Base-by-base conservation (phyloP, 2,329 filamentous ascomycete species). In the Colletotrichum tofieldiae region DNA sequence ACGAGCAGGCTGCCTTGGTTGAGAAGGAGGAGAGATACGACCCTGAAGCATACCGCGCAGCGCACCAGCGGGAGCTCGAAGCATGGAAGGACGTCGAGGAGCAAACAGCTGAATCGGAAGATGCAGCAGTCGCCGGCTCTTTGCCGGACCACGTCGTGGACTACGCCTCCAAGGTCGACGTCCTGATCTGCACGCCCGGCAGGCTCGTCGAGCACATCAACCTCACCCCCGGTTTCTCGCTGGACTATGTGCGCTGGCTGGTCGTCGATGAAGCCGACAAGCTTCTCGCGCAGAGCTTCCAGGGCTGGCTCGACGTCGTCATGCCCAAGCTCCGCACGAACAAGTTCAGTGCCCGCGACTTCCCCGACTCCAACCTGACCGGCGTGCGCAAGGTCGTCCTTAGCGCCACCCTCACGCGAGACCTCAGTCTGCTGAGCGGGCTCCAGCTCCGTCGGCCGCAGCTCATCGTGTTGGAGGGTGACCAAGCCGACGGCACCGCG, bases 211-310 rank as follows among this genome's bases (percentile, higher is more conserved):
- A 98, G 77, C 96, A 98, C 81, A 88, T 98, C 62, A 92, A 93
- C 74, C 91, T 92, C 72, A 98, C 96, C 0, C 90, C 90, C 3
- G 95, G 94, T 0, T 98, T 98, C 80, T 90, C 87, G 0, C 86
- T 98, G 29, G 89, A 93, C 68, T 88, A 93, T 78, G 86, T 98
- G 5, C 90, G 93, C 73, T 98, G 95, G 95, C 86, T 98, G 0
- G 90, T 98, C 3, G 93, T 98, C 56, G 96, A 98, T 77, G 96
- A 98, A 82, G 96, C 96, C 14, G 96, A 98, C 81, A 94, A 96
- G 79, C 85, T 98, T 16, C 88, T 98, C 7, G 93, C 95, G 54
- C 94, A 98, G 80, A 95, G 93, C 78, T 98, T 96, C 81, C 95
- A 98, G 79, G 93, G 96, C 77, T 98, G 95, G 95, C 86, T 97